These are phyloP conservation scores for Hypoxylon cercidicola DNA, from an alignment of 495 filamentous ascomycete genomes.

Conservation along the genomic window DNA sequence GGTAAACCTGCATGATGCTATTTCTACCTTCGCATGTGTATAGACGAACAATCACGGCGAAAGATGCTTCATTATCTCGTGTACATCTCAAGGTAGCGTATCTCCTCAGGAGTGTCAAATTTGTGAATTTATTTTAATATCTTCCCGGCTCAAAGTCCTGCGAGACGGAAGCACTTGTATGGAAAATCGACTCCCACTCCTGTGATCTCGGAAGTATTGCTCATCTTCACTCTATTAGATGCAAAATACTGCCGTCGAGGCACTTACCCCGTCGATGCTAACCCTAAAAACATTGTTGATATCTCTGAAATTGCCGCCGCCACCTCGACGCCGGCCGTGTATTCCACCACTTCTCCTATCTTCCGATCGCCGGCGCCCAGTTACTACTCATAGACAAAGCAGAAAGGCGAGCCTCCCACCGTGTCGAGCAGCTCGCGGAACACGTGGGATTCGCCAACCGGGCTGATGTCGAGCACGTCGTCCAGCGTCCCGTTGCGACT, in stretches of 20 bases:
- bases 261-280: constrained; percentile 4
- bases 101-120: constrained; percentile 8
- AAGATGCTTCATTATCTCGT: constrained; percentile 7
- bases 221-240: constrained; percentile 12
- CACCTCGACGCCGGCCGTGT: constrained; percentile 1
- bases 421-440: constrained; percentile 45
- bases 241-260: not conserved
- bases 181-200: not conserved
- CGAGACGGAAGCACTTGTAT: constrained; percentile 8
- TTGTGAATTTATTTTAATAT: constrained; percentile 13
- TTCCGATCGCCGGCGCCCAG: not conserved
- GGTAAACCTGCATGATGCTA: constrained; percentile 48
- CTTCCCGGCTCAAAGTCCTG: not conserved
- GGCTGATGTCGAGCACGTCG: constrained; percentile 44
- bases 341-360: not conserved
- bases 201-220: not conserved
- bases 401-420: constrained; percentile 46
- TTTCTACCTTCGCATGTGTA: constrained; percentile 3
- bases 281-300: not conserved
- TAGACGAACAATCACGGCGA: constrained; percentile 1
- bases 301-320: not conserved
- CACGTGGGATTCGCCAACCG: constrained; percentile 31
- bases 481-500: constrained; percentile 49
- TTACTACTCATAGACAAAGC: constrained; percentile 52
- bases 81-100: not conserved